Base-by-base conservation (phyloP, 805 yeast genomes). In the Clavispora vitiphila region DNA sequence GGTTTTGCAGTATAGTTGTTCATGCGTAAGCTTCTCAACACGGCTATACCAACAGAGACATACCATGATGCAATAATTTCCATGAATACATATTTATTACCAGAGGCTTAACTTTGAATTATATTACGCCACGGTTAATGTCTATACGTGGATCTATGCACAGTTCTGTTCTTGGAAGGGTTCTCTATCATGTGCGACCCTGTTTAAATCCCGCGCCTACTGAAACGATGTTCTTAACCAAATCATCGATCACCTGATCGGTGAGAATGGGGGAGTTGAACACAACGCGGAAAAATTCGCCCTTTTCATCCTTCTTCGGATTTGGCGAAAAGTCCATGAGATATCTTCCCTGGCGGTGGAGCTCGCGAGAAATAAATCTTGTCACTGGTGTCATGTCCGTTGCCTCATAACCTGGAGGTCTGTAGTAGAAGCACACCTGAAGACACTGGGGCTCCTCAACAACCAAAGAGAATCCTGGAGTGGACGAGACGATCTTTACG, bases 231-330 rank as follows among this genome's bases (percentile, higher is more conserved):
- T 60, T 54, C 16, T 43, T 50, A 20, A 69, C 55, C 49, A 70
- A 60, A 41, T 67, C 68, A 37, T 67, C 72, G 14, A 67, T 54
- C 7, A 65, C 55, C 14, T 41, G 26, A 35, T 60, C 65, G 14
- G 66, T 63, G 41, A 71, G 57, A 14, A 65, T 66, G 2, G 95
- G 93, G 39, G 89, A 78, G 60, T 83, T 83, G 61, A 87, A 80
- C 5, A 87, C 96, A 11, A 84, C 91, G 42, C 96, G 69, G 69
- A 86, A 86, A 56, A 87, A 87, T 60, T 86, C 93, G 5, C 95
- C 95, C 16, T 71, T 64, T 23, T 65, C 64, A 35, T 74, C 74
- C 32, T 75, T 74, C 12, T 55, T 36, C 1, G 78, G 77, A 39
- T 78, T 77, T 2, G 95, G 95, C 14, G 95, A 82, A 58, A 77